Evolutionary conservation across 1,284 basidiomycete genomes (phyloP), one percentile per base, ranked within the genome.

Genomic region (Trametes versicolor): DNA sequence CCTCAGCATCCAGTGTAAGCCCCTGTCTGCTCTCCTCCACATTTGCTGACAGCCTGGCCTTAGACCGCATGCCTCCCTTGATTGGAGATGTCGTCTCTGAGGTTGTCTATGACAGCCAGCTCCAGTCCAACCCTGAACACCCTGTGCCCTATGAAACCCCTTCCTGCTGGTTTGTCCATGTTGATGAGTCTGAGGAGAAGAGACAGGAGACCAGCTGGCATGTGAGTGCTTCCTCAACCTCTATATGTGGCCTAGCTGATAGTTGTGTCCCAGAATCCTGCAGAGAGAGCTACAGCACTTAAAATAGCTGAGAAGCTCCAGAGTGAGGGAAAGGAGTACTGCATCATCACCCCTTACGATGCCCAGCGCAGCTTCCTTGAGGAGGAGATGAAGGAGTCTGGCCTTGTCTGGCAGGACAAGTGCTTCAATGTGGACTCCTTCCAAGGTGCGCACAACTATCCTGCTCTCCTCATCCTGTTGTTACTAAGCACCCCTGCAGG

Each of bases 11-110:
- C 83, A 84, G 66, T 86, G 85, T 85, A 65, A 62, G 78, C 71
- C 4, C 6, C 0, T 60, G 36, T 57, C 37, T 45, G n/a, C 36
- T 60, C n/a, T 57, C 27, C 21, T 54, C 25, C 39, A 19, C 43
- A 45, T 29, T 49, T 59, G 57, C 53, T 52, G 21, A 48, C 47
- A 25, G 25, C 49, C n/a, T 37, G 21, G 25, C 37, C 23, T 66
- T 66, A 89, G 92, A 93, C 70, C 87, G 92, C 2, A 92, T 94
- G 90, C 92, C 92, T 62, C 83, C 85, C 48, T 84, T 90, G 67
- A 87, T 93, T 80, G 91, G 91, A n/a, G 68, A 81, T 7, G 88
- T 91, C 59, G 89, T 94, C 54, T 93, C 91, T 29, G 71, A 82
- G 52, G 78, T 80, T 63, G 81, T 94, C 5, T 94, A 94, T 79